Evolutionary conservation across 2,329 filamentous ascomycete genomes (phyloP).

Genomic region (Dothidotthia symphoricarpi): DNA sequence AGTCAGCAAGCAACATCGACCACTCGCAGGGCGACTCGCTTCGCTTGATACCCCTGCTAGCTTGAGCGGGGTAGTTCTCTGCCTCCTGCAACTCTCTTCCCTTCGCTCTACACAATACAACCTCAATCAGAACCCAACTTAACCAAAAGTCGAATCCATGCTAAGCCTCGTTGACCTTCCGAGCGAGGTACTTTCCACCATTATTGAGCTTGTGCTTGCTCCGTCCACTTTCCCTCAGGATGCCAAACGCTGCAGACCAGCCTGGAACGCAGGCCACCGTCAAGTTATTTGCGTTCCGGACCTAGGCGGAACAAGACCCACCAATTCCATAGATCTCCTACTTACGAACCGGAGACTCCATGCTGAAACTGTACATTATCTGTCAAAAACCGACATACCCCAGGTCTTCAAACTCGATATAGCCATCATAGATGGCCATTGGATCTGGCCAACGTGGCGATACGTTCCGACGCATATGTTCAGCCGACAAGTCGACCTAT

Average conservation of each 20-base stretch:
- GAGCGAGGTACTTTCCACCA: constrained; percentile 11
- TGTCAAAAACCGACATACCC: constrained; percentile 1
- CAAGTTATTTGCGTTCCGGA: constrained; percentile 5
- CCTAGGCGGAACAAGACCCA: not conserved
- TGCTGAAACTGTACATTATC: constrained; percentile 5
- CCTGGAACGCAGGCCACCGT: not conserved
- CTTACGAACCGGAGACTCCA: constrained; percentile 5
- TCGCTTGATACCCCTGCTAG: too few relatives aligned
- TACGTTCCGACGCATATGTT: constrained; percentile 4
- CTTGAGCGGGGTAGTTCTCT: too few relatives aligned
- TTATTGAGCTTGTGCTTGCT: constrained; percentile 5
- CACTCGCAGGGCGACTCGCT: too few relatives aligned
- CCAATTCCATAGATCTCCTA: constrained; percentile 3
- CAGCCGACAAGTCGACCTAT: constrained; percentile 1
- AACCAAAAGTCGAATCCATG: too few relatives aligned
- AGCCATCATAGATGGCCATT: constrained; percentile 12
- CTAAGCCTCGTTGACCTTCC: constrained; percentile 9
- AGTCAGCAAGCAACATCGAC: too few relatives aligned
- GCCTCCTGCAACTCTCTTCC: too few relatives aligned
- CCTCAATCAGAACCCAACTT: too few relatives aligned
- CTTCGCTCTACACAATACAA: too few relatives aligned
- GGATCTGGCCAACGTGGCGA: constrained; percentile 18
- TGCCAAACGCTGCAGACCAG: constrained; percentile 5
- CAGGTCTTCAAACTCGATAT: constrained; percentile 11
- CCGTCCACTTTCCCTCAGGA: not conserved